Percentiles rank a stretch among this genome's conserved stretches.
Evolutionary conservation across 192 early-diverging fungal genomes (phyloP).

Genomic region (Coemansia guatemalensis): DNA sequence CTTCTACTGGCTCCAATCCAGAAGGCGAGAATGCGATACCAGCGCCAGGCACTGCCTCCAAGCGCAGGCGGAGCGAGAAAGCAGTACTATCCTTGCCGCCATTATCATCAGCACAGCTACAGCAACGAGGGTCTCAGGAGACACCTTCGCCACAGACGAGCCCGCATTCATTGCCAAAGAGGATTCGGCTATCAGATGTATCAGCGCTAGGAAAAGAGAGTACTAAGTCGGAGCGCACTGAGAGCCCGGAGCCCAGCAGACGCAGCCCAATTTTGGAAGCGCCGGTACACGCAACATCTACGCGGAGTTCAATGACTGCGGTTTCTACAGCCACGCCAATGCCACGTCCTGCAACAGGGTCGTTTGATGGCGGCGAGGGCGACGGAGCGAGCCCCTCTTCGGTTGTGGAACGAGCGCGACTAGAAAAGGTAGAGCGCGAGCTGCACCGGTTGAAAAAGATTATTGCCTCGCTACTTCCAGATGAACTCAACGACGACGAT

Average conservation of each 20-base stretch:
- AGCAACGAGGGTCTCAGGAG: background rate
- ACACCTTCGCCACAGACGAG: no score
- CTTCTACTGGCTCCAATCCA: background rate
- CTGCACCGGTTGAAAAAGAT: constrained; percentile 47
- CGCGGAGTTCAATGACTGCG: constrained; percentile 13
- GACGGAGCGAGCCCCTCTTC: background rate
- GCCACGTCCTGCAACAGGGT: background rate
- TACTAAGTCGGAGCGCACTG: no score
- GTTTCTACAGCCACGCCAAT: constrained; percentile 6
- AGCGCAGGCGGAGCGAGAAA: constrained; percentile 7
- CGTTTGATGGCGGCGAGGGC: background rate
- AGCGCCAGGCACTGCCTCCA: constrained; percentile 8
- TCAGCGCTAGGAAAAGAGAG: no score
- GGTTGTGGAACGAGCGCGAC: constrained; percentile 32
- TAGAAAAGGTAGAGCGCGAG: constrained; percentile 51
- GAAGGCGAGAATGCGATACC: background rate
- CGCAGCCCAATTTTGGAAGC: background rate
- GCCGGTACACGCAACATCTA: background rate
- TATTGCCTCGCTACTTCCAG: constrained; percentile 44
- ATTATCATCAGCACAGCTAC: background rate
- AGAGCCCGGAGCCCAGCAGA: background rate
- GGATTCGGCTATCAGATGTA: no score
- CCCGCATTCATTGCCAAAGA: no score
- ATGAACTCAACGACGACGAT: constrained; percentile 49
- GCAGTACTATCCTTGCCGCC: background rate